Percentiles rank a stretch among this genome's conserved stretches.
These are phyloP conservation scores for Albugo candida DNA, from an alignment of 352 stramenopile species.

Conservation along the genomic window DNA sequence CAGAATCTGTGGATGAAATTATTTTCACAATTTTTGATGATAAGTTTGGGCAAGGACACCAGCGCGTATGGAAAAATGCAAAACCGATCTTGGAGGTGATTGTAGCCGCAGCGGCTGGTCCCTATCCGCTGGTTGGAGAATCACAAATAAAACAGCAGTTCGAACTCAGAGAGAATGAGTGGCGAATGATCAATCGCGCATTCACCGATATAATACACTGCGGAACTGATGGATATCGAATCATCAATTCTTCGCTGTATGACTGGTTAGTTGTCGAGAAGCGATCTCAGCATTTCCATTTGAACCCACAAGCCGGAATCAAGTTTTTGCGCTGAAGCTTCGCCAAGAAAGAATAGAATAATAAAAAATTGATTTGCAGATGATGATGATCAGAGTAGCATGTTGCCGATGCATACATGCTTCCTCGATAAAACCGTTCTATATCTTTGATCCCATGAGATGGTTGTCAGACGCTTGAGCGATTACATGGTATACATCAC, in stretches of 20 bases:
- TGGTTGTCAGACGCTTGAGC: no score
- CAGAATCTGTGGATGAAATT: slow-evolving; percentile 64
- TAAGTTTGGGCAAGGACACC: slow-evolving; percentile 60
- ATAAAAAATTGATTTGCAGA: no score
- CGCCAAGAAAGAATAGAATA: slow-evolving; percentile 4
- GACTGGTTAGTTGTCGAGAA: slow-evolving; percentile 38
- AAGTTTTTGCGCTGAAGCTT: slow-evolving; percentile 22
- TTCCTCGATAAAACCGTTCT: no score
- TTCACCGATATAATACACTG: slow-evolving; percentile 60
- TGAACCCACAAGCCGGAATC: slow-evolving; percentile 28
- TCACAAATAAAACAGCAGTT: slow-evolving; percentile 38
- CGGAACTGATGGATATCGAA: slow-evolving; percentile 37
- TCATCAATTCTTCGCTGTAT: slow-evolving; percentile 47
- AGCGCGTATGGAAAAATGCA: slow-evolving; percentile 57
- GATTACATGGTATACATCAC: no score
- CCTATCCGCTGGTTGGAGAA: slow-evolving; percentile 56
- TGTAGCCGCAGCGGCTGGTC: slow-evolving; percentile 36
- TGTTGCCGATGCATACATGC: no score
- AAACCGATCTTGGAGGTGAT: slow-evolving; percentile 55
- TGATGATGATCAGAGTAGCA: no score
- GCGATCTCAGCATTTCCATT: slow-evolving; percentile 35
- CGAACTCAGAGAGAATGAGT: slow-evolving; percentile 29
- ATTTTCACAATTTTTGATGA: slow-evolving; percentile 75
- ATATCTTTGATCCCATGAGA: no score
- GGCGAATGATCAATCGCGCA: slow-evolving; percentile 43